Conservation (phyloP, 352 stramenopile species). For the Globisporangium lucens region DNA sequence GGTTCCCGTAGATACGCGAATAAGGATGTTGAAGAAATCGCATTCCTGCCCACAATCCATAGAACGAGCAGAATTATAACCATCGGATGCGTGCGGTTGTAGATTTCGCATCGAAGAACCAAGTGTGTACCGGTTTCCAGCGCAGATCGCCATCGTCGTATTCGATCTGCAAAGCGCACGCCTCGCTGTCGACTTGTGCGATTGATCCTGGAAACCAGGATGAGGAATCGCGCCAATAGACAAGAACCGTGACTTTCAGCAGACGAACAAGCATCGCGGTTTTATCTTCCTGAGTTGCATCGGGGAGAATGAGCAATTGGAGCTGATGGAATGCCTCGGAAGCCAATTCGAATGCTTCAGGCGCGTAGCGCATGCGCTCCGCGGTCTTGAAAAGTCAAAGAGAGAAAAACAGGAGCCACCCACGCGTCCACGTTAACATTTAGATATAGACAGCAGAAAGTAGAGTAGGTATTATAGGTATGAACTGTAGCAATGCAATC, state of each 20-base stretch:
- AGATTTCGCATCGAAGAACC: too few relatives aligned
- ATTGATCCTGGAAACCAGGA: conserved; percentile 46
- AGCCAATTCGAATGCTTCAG: conserved; percentile 7
- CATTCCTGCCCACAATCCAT: conserved; percentile 18
- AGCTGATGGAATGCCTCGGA: conserved; percentile 26
- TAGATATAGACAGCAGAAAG: too few relatives aligned
- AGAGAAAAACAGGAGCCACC: too few relatives aligned
- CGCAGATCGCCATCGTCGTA: conserved; percentile 54
- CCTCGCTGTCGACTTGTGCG: conserved; percentile 6
- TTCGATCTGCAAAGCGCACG: conserved; percentile 25
- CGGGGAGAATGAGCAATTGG: conserved; percentile 23
- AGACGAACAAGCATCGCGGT: conserved; percentile 4
- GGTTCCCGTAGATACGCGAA: neutral
- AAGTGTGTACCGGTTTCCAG: conserved; percentile 33
- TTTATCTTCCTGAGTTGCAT: neutral
- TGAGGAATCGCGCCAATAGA: conserved; percentile 38
- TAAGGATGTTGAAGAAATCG: conserved; percentile 34
- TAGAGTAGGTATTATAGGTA: neutral
- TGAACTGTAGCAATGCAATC: neutral
- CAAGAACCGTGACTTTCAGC: conserved; percentile 21
- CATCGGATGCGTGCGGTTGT: too few relatives aligned
- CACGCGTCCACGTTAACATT: too few relatives aligned
- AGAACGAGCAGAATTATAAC: too few relatives aligned
- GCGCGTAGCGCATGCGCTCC: conserved; percentile 14
- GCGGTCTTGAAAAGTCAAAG: neutral